Conservation (phyloP, 306 rosid genomes). For the Trichosanthes cucumerina region DNA sequence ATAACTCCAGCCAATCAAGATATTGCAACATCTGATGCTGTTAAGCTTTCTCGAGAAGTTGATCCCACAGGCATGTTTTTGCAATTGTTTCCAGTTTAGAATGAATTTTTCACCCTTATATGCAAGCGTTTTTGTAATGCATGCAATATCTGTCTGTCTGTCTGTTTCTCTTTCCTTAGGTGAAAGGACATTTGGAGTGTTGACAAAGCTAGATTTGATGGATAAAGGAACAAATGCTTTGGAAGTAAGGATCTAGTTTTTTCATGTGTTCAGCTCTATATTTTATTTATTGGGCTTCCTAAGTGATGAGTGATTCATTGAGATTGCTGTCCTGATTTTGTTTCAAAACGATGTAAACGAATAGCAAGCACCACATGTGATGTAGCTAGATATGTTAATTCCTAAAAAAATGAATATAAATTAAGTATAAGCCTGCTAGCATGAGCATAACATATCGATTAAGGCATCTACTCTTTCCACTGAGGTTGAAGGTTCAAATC, state of each 20-base stretch:
- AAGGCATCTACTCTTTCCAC: no score
- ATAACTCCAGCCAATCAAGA: constrained; percentile 94
- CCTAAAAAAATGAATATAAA: not conserved
- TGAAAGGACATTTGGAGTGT: constrained; percentile 78
- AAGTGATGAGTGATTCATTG: not conserved
- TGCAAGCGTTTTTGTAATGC: constrained; percentile 5
- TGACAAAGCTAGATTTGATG: constrained; percentile 95
- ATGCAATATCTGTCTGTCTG: not conserved
- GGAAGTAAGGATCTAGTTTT: constrained; percentile 44
- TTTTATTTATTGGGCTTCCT: not conserved
- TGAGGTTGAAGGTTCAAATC: no score
- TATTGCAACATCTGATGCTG: constrained; percentile 85
- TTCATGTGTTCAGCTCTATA: constrained; percentile 1
- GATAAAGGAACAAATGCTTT: constrained; percentile 87
- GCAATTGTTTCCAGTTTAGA: constrained; percentile 2
- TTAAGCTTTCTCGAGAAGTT: constrained; percentile 74
- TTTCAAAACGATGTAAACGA: not conserved
- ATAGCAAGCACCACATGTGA: not conserved
- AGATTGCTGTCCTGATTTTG: not conserved
- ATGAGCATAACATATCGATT: no score
- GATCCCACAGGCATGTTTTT: constrained; percentile 58
- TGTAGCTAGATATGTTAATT: not conserved
- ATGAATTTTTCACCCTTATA: not conserved
- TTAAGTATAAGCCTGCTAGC: not conserved
- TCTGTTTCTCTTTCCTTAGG: constrained; percentile 30